Evolutionary conservation across 2,329 filamentous ascomycete genomes (phyloP).

Genomic region (Neonectria magnoliae): DNA sequence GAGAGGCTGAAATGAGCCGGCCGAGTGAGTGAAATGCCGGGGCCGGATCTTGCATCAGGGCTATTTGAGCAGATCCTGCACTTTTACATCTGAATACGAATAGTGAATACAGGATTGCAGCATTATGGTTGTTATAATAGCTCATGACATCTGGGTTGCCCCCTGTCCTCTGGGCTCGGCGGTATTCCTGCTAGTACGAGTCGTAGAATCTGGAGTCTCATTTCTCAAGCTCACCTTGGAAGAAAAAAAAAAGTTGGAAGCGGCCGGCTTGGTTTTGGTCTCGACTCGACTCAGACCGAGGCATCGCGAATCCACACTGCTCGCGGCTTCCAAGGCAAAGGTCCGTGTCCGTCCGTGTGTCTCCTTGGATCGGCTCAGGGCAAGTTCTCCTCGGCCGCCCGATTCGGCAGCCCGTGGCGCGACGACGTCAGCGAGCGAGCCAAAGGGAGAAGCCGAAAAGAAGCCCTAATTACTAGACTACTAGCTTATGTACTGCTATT

Average conservation of each 20-base stretch:
- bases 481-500: no score
- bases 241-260: neutral
- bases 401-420: slow-evolving; percentile 34
- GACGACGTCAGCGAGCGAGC: slow-evolving; percentile 33
- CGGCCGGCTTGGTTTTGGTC: slow-evolving; percentile 12
- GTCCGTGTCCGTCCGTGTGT: slow-evolving; percentile 29
- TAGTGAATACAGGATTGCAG: neutral
- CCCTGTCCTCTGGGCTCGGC: slow-evolving; percentile 1
- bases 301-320: neutral
- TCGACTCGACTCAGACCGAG: slow-evolving; percentile 15
- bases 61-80: slow-evolving; percentile 18
- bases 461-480: slow-evolving; percentile 10
- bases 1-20: slow-evolving; percentile 19
- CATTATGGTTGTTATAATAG: neutral
- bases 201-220: neutral
- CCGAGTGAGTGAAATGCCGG: slow-evolving; percentile 21
- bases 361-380: slow-evolving; percentile 32
- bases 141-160: neutral
- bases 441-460: neutral
- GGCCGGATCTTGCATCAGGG: slow-evolving; percentile 14
- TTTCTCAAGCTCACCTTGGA: slow-evolving; percentile 9
- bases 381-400: slow-evolving; percentile 20
- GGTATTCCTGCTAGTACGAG: neutral
- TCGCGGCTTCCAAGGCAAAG: neutral
- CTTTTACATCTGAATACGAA: neutral